Evolutionary conservation across 495 filamentous ascomycete genomes (phyloP), one percentile per base, ranked within the genome.

Genomic region (Xylaria venustula): DNA sequence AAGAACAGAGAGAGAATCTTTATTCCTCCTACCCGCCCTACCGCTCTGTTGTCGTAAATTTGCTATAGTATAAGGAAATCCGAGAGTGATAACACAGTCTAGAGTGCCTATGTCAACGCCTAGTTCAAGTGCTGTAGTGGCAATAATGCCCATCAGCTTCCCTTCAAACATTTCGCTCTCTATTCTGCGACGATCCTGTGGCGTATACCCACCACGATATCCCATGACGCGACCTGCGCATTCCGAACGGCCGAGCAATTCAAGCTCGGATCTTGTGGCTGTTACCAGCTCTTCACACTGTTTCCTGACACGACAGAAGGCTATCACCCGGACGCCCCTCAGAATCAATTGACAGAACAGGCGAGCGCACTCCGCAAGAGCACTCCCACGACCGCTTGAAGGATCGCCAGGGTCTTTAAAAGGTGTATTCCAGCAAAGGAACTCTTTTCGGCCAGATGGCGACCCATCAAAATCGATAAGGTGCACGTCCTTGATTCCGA

Each of bases 81-180:
- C 93, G 47, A 93, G 84, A 0, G 92, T 97, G 34, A 99, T 82
- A 17, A 98, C 94, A 34, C 93, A 93, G 75, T 99, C 95, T 34
- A 99, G 80, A 12, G 88, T 92, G 12, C 95, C 94, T 66, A 99
- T 98, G 72, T 99, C 94, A 41, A 99, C 89, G 14, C 94, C 94
- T 1, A 99, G 74, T 71, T 98, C 94, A 7, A 99, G 79, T 7
- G 94, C 94, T 57, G 86, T 96, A 1, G 94, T 99, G 7, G 93
- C 94, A 8, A 99, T 83, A 57, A 99, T 94, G 4, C 94, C 95
- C 69, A 98, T 80, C 6, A 99, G 78, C 66, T 92, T 91, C 0
- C 94, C 94, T 49, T 96, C 91, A 64, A 98, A 98, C 94, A 99
- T 97, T 67, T 98, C 94, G 34, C 81, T 87, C 73, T 99, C 94